Percentiles rank a stretch among this genome's conserved stretches.
phyloP scores from a whole-genome alignment of 2,329 filamentous ascomycete species.

The Botryotinia convoluta region DNA sequence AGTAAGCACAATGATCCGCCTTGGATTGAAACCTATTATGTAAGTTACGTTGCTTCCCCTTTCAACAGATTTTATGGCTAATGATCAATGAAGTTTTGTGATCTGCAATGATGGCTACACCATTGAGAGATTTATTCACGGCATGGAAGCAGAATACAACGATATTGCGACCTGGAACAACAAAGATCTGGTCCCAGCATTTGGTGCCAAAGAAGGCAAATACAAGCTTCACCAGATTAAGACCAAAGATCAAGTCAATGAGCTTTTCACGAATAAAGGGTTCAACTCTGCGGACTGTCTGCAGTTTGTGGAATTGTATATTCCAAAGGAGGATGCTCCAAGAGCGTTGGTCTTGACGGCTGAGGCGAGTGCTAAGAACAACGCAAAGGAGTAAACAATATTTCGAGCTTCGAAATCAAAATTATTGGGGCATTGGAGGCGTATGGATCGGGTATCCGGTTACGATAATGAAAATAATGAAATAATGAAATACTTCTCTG shows the following conservation, averaged over 20 bases:
- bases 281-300: constrained; percentile 58
- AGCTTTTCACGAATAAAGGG: constrained; percentile 59
- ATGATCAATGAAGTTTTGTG: constrained; percentile 55
- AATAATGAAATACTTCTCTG: constrained; percentile 9
- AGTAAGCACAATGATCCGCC: constrained; percentile 77
- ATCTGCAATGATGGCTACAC: constrained; percentile 89
- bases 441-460: not conserved
- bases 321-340: constrained; percentile 77
- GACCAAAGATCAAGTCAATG: constrained; percentile 65
- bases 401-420: not conserved
- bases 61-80: not conserved
- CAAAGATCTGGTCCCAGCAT: constrained; percentile 63
- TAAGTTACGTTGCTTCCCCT: constrained; percentile 43
- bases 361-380: constrained; percentile 66
- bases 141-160: constrained; percentile 76
- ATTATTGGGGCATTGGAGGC: not conserved
- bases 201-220: constrained; percentile 59
- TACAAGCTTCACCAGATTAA: constrained; percentile 65
- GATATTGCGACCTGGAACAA: constrained; percentile 76
- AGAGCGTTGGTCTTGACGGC: constrained; percentile 66
- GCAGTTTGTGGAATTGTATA: constrained; percentile 78
- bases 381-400: constrained; percentile 45
- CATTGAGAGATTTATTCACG: constrained; percentile 86
- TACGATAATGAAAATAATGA: not conserved
- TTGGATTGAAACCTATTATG: constrained; percentile 73